Base-by-base conservation (phyloP, 257 asterid genomes). In the Striga asiatica region DNA sequence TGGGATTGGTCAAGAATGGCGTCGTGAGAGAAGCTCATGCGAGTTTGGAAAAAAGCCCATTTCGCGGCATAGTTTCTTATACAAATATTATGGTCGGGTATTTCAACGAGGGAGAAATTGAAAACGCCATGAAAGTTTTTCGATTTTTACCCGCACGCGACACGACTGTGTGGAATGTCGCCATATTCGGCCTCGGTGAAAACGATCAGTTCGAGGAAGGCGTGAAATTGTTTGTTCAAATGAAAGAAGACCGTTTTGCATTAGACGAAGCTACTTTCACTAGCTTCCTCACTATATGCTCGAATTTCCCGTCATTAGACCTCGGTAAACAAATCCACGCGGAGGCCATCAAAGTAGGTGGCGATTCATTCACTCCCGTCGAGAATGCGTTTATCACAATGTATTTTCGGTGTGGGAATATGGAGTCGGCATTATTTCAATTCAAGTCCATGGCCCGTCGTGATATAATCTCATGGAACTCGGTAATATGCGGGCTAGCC, bases 241-340 rank as follows among this genome's bases (percentile, higher is more conserved):
- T 80, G 88, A 83, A 69, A 64, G 62, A 65, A 77, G 48, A 49
- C 23, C 65, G 67, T 45, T 3, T 65, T 4, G 45, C 56, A 31
- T 72, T 60, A 14, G 88, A 83, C 60, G 80, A 77, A 71, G 76
- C 85, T 57, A 83, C 85, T 0, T 57, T 71, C 14, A 83, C 89
- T 1, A 83, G 87, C 61, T 68, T 81, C 34, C 77, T 83, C 32
- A 73, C 71, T 27, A 27, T 76, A 12, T 76, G 89, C 47, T 83
- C 82, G 2, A 78, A 66, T 61, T 64, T 83, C 42, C 66, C 84
- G 9, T 83, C 89, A 64, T 54, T 81, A 58, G 70, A 72, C 70
- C 82, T 81, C 23, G 89, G 89, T n/a, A 68, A 74, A 51, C 84
- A 83, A 77, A 71, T 64, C 22, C 86, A 83, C 35, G 71, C 79